Base-by-base conservation (phyloP, 2,329 filamentous ascomycete species). In the Fusarium graminum region DNA sequence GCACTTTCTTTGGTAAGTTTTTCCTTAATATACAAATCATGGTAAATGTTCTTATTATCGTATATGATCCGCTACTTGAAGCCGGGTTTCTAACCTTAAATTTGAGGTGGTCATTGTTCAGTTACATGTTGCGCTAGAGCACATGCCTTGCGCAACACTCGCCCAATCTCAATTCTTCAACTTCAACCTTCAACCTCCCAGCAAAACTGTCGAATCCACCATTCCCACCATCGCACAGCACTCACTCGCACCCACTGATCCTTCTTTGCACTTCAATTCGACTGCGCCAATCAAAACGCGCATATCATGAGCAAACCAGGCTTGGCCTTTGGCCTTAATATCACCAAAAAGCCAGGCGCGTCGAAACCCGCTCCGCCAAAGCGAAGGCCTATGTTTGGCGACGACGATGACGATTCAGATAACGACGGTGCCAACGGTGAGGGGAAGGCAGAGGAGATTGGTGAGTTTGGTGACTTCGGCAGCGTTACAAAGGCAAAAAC, bases 311-410 rank as follows among this genome's bases (percentile, higher is more conserved):
- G 79, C 74, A 84, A 82, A 60, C 80, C 81, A n/a, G 77, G 74
- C 22, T 69, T 85, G 22, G 80, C 81, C 38, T 83, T 83, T 68
- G 89, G 88, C 49, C 81, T 91, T 38, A 90, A 86, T 72, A 69
- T 88, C 42, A 78, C 83, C 47, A 89, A 88, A 72, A 91, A 90
- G 75, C 74, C 82, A 3, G 78, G 77, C 53, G 77, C 78, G 59
- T 77, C 81, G 4, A 88, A 86, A 70, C 78, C 83, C 6, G 78
- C 78, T 29, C 82, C 82, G 4, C 74, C 78, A 2, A 86, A 82
- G 69, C 79, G 82, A 68, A 88, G 85, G 72, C 79, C 83, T 2
- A 82, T 87, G 63, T 88, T 91, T 68, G 86, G 86, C 63, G 85
- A 84, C 65, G 83, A 73, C 64, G 83, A 72, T 63, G 83, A 72